Percentiles rank a stretch among this genome's conserved stretches.
Evolutionary conservation across 441 rosid species (phyloP).

Genomic region (Gossypium aridum): DNA sequence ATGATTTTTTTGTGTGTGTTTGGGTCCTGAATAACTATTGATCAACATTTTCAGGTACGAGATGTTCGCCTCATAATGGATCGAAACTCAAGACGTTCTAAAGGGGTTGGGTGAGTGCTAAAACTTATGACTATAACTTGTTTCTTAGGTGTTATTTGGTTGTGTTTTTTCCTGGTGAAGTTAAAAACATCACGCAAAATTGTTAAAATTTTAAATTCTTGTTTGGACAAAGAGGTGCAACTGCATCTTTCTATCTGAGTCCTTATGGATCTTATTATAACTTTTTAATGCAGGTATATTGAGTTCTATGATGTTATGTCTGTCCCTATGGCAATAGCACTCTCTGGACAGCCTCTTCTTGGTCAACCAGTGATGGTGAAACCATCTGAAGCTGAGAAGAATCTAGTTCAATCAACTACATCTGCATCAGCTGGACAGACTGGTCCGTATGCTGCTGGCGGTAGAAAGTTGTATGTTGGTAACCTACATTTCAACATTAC

Average conservation of each 20-base stretch:
- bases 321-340: slow-evolving; percentile 99
- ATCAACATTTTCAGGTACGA: slow-evolving; percentile 59
- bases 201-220: neutral
- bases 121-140: neutral
- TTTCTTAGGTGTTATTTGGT: neutral
- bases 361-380: slow-evolving; percentile 98
- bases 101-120: slow-evolving; percentile 80
- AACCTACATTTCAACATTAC: slow-evolving; percentile 85
- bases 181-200: neutral
- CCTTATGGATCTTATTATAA: neutral
- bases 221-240: neutral
- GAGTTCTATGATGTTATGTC: slow-evolving; percentile 98
- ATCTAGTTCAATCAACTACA: slow-evolving; percentile 89
- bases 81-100: slow-evolving; percentile 93
- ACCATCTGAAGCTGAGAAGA: slow-evolving; percentile 99
- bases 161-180: neutral
- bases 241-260: neutral
- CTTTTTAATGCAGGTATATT: slow-evolving; percentile 51
- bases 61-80: slow-evolving; percentile 98
- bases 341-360: slow-evolving; percentile 94
- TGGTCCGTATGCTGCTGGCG: slow-evolving; percentile 86
- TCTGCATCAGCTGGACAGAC: slow-evolving; percentile 53
- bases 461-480: slow-evolving; percentile 92
- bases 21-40: neutral
- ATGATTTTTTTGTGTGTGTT: neutral